Conservation (phyloP, 2,329 filamentous ascomycete genomes). For the Coniochaeta ligniaria region DNA sequence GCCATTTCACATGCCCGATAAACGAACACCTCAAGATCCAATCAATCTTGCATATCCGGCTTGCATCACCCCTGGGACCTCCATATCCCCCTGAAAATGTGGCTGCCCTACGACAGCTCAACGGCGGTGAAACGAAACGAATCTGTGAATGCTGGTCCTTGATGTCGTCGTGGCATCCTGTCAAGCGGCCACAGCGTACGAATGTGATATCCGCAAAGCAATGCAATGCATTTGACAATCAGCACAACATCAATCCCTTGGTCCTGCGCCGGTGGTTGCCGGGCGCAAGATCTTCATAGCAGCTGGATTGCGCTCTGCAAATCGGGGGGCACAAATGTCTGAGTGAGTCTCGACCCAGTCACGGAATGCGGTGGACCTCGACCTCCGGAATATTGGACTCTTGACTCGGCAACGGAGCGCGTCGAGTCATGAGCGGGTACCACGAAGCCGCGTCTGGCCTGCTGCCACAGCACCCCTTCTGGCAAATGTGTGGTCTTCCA, state of each 20-base stretch:
- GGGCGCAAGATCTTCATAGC: background rate
- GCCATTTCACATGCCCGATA: background rate
- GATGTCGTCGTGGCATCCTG: background rate
- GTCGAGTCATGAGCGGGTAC: background rate
- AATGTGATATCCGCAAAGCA: background rate
- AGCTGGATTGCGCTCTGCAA: background rate
- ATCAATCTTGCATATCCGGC: slow-evolving; percentile 1
- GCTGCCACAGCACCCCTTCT: background rate
- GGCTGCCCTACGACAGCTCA: background rate
- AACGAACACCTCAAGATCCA: background rate
- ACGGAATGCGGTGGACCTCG: background rate
- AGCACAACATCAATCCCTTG: background rate
- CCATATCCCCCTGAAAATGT: background rate
- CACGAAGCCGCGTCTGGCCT: background rate
- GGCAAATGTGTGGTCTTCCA: background rate
- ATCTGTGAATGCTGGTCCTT: background rate
- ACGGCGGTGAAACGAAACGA: background rate
- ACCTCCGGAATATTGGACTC: background rate
- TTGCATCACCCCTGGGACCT: background rate
- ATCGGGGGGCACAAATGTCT: background rate
- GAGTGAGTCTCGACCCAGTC: background rate
- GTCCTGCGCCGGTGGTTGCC: background rate
- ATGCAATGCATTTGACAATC: background rate
- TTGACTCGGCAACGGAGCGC: background rate
- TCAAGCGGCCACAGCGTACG: background rate